phyloP scores from a whole-genome alignment of 2,329 filamentous ascomycete species.

The Zelopaecilomyces penicillatus region DNA sequence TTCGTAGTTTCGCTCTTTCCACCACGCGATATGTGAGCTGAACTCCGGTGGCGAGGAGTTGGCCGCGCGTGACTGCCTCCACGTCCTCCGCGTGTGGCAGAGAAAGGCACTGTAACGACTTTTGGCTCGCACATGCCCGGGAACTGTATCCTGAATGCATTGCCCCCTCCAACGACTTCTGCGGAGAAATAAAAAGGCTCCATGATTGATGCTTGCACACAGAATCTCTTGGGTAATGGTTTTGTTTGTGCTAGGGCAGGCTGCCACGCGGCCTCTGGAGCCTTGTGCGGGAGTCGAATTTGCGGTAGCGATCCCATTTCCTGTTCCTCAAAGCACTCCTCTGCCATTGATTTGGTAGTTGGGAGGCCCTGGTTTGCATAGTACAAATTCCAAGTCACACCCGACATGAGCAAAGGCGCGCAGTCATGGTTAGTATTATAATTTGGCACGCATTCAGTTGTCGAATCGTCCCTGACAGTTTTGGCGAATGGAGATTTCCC shows the following conservation, averaged over 20 bases:
- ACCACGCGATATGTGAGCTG: constrained; percentile 21
- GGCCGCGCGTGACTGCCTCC: constrained; percentile 14
- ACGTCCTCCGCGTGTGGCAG: constrained; percentile 23
- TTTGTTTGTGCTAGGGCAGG: constrained; percentile 47
- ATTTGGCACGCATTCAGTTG: constrained; percentile 59
- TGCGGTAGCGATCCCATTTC: constrained; percentile 71
- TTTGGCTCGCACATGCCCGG: constrained; percentile 33
- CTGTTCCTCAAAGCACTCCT: constrained; percentile 73
- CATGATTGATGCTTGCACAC: constrained; percentile 29
- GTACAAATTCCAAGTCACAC: constrained; percentile 12
- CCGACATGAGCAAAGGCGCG: constrained; percentile 64
- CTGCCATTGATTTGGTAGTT: constrained; percentile 61
- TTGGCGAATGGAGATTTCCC: constrained; percentile 51
- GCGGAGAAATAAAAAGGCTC: constrained; percentile 27
- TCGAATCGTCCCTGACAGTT: constrained; percentile 55
- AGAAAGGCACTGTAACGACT: constrained; percentile 29
- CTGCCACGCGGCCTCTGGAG: constrained; percentile 55
- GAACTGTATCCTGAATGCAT: constrained; percentile 31
- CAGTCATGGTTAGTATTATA: constrained; percentile 38
- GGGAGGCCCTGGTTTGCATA: constrained; percentile 36
- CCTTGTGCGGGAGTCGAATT: constrained; percentile 56
- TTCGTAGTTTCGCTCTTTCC: constrained; percentile 26
- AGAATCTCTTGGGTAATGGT: constrained; percentile 43
- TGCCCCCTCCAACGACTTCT: constrained; percentile 25
- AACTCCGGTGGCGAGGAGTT: constrained; percentile 22